Evolutionary conservation across 169 alveolate species (phyloP), one percentile per base, ranked within the genome.

Genomic region (Plasmodium knowlesi): DNA sequence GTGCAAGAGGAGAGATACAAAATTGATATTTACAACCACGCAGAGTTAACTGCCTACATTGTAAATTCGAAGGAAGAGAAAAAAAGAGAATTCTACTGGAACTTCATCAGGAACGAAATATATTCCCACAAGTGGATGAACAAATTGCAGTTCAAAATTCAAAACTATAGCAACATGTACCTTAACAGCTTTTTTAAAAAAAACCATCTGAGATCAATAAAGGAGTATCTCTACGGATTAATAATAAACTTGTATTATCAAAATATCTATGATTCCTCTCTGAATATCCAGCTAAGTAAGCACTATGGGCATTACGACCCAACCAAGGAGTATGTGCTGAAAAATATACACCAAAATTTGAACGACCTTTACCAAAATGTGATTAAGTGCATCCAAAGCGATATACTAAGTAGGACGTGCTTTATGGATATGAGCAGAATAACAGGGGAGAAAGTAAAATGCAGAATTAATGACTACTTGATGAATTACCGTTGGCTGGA

Each of bases 51-150:
- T 16, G 71, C 95, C 25, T 91, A 91, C 28, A 82, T 91, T 41
- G 95, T 91, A 70, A 71, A 81, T 54, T 82, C 95, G 16, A 91
- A 91, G 54, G 76, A 91, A 46, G 95, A 91, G 82, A 91, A 91
- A 91, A 91, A 71, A 50, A 91, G 83, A 82, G 92, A 80, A 71
- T 91, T 81, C 84, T 91, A 91, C 50, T 41, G 80, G 30, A 80
- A 91, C 46, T 91, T 91, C 84, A 53, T 91, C 72, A 91, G 81
- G 37, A 91, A 91, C 74, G 92, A 91, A 91, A 91, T 91, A 57
- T 91, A 91, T 78, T 46, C 95, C 16, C 92, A 91, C 61, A 80
- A 72, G 28, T 91, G 95, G 95, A 74, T 82, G 37, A 91, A 82
- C 54, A 91, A 82, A 70, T 71, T 91, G 25, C 92, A 91, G 76